Conservation (phyloP, 768 basidiomycete species). For the Xerocomus spinulosus region DNA sequence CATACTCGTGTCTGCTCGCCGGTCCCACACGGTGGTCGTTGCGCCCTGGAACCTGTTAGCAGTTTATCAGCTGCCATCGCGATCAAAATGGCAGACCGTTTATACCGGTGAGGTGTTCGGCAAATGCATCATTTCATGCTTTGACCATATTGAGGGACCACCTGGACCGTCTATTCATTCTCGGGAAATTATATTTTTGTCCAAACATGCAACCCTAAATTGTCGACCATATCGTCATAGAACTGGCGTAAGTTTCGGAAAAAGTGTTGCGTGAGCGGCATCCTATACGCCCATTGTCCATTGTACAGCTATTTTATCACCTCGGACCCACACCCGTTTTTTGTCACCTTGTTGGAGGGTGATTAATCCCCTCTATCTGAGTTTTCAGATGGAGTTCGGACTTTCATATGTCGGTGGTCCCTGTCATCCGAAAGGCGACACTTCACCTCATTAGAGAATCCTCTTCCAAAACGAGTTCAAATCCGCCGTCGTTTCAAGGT, state of each 20-base stretch:
- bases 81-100: conserved; percentile 24
- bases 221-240: conserved; percentile 9
- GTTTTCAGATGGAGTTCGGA: conserved; percentile 29
- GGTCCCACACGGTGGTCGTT: conserved; percentile 9
- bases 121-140: conserved; percentile 20
- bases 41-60: conserved; percentile 14
- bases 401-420: conserved; percentile 29
- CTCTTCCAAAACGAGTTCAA: conserved; percentile 20
- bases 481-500: conserved; percentile 20
- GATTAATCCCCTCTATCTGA: conserved; percentile 24
- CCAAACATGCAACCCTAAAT: conserved; percentile 16
- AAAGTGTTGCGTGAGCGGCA: conserved; percentile 8
- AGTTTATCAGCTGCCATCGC: conserved; percentile 24
- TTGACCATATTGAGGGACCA: conserved; percentile 27
- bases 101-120: conserved; percentile 23
- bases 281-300: conserved; percentile 8
- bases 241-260: conserved; percentile 5
- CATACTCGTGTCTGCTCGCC: conserved; percentile 15
- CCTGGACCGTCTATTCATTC: conserved; percentile 24
- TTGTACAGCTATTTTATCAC: conserved; percentile 6
- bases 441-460: conserved; percentile 13
- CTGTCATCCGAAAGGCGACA: conserved; percentile 25
- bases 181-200: conserved; percentile 18
- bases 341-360: conserved; percentile 9
- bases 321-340: conserved; percentile 6